These are phyloP conservation scores for Arachnomyces sp. DNA, from an alignment of 2,329 filamentous ascomycete genomes.

Conservation along the genomic window DNA sequence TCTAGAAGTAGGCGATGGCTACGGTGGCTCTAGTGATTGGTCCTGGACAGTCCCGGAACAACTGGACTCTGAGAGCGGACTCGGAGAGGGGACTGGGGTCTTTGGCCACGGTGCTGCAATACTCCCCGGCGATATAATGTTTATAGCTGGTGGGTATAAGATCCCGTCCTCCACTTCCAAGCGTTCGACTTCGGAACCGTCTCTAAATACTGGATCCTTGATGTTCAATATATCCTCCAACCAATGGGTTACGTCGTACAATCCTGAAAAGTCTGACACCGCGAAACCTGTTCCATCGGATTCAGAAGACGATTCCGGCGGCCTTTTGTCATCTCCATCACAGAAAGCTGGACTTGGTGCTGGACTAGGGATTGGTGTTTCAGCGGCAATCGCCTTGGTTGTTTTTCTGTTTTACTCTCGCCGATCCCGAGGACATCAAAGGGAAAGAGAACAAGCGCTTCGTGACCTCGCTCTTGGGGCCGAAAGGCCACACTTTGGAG, in stretches of 20 bases:
- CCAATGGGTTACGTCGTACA: slow-evolving; percentile 52
- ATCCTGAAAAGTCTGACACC: slow-evolving; percentile 29
- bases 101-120: slow-evolving; percentile 57
- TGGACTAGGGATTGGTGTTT: slow-evolving; percentile 58
- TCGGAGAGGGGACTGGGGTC: slow-evolving; percentile 41
- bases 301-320: neutral
- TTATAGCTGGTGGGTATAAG: slow-evolving; percentile 52
- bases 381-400: slow-evolving; percentile 42
- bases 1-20: slow-evolving; percentile 66
- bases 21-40: slow-evolving; percentile 47
- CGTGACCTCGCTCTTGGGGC: slow-evolving; percentile 45
- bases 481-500: slow-evolving; percentile 41
- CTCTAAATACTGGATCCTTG: slow-evolving; percentile 40
- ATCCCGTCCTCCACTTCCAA: slow-evolving; percentile 38
- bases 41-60: slow-evolving; percentile 34
- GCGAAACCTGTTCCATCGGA: slow-evolving; percentile 13
- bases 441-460: slow-evolving; percentile 47
- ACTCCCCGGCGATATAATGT: slow-evolving; percentile 55
- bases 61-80: slow-evolving; percentile 27
- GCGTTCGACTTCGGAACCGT: slow-evolving; percentile 23
- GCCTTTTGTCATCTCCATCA: slow-evolving; percentile 22
- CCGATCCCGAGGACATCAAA: slow-evolving; percentile 24
- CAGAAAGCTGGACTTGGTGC: slow-evolving; percentile 55
- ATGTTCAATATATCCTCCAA: slow-evolving; percentile 58
- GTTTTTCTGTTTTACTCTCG: slow-evolving; percentile 46